These are phyloP conservation scores for Setaria italica DNA, from an alignment of 202 grass and related monocot species.

Conservation along the genomic window DNA sequence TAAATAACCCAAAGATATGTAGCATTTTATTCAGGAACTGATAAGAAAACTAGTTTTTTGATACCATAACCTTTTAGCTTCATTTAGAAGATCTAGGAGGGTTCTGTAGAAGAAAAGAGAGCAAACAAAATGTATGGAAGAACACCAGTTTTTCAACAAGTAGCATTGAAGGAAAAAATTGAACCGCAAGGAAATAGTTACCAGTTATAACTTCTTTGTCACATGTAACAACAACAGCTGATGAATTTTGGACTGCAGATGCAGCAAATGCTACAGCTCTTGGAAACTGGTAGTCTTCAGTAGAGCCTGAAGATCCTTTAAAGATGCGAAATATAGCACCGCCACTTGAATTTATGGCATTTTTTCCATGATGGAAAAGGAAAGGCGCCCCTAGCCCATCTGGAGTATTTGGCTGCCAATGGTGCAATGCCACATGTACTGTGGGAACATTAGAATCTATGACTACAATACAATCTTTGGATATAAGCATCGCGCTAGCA, in stretches of 20 bases:
- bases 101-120: background rate
- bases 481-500: constrained; percentile 84
- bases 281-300: constrained; percentile 81
- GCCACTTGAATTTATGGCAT: constrained; percentile 66
- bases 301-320: constrained; percentile 74
- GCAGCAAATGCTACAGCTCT: constrained; percentile 86
- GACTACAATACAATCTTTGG: constrained; percentile 80
- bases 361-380: constrained; percentile 83
- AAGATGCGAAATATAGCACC: constrained; percentile 92
- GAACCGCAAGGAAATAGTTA: constrained; percentile 54
- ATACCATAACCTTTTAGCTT: constrained; percentile 30
- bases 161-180: constrained; percentile 24
- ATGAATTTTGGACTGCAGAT: constrained; percentile 63
- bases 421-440: constrained; percentile 87
- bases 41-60: constrained; percentile 28
- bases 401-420: constrained; percentile 94
- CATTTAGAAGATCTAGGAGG: constrained; percentile 23
- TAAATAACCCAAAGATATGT: constrained; percentile 14
- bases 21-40: constrained; percentile 24
- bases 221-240: constrained; percentile 76
- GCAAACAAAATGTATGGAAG: constrained; percentile 18
- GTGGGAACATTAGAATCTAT: constrained; percentile 80
- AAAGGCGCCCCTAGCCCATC: constrained; percentile 85
- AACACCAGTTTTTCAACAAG: constrained; percentile 25
- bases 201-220: constrained; percentile 98